A percentile compares a stretch with the other conserved stretches of the same genome.
Conservation (phyloP, 2,329 filamentous ascomycete species). For the Ophiostoma perfectum region DNA sequence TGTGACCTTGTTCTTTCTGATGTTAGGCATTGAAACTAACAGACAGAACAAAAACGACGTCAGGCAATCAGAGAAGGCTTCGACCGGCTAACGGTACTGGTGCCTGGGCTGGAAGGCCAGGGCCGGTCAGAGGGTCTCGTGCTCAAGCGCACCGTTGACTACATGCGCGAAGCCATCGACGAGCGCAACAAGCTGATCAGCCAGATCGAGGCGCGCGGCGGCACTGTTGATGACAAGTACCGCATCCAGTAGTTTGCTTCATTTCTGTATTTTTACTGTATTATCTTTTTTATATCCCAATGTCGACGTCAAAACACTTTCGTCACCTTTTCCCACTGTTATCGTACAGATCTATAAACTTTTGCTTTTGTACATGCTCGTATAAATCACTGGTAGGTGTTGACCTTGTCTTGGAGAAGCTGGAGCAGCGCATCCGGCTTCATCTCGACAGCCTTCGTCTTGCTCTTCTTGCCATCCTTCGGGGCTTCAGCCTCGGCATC, state of each 20-base stretch:
- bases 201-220: constrained; percentile 52
- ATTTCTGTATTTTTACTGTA: not conserved
- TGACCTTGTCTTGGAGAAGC: constrained; percentile 43
- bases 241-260: constrained; percentile 23
- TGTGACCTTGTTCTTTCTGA: no score
- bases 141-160: constrained; percentile 65
- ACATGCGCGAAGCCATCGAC: constrained; percentile 55
- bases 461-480: constrained; percentile 7
- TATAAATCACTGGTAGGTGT: constrained; percentile 40
- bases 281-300: not conserved
- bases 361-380: not conserved
- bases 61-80: constrained; percentile 74
- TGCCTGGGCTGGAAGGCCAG: constrained; percentile 76
- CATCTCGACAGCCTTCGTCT: constrained; percentile 30
- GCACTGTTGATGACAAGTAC: constrained; percentile 43
- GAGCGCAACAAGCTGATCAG: constrained; percentile 54
- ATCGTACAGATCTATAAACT: constrained; percentile 11
- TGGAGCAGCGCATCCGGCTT: constrained; percentile 34
- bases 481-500: not conserved
- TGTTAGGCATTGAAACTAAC: not conserved
- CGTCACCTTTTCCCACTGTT: not conserved
- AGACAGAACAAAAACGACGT: constrained; percentile 35
- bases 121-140: constrained; percentile 81
- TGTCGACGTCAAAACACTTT: no score
- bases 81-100: constrained; percentile 71